phyloP scores from a whole-genome alignment of 2,329 filamentous ascomycete genomes.

The Cytospora paraplurivora region DNA sequence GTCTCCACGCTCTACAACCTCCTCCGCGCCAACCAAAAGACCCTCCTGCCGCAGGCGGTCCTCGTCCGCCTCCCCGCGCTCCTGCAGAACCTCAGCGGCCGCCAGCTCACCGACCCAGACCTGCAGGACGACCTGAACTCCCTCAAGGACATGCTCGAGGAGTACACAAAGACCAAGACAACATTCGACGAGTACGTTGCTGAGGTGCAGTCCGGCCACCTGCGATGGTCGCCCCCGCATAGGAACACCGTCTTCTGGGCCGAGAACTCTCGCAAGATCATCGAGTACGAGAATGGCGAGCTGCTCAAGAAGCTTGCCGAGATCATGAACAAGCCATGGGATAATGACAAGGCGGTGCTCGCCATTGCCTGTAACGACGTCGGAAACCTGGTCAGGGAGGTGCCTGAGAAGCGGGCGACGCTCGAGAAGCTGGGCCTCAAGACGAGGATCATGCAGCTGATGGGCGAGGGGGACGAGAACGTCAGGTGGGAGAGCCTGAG shows the following conservation, averaged over 20 bases:
- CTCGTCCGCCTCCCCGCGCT: conserved; percentile 76
- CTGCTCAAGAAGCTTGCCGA: conserved; percentile 81
- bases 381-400: conserved; percentile 83
- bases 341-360: conserved; percentile 82
- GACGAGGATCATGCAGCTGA: conserved; percentile 86
- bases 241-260: conserved; percentile 86
- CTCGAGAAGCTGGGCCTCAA: conserved; percentile 86
- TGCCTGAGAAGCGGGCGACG: conserved; percentile 77
- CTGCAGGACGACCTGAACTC: conserved; percentile 63
- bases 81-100: conserved; percentile 63
- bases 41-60: conserved; percentile 80
- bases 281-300: conserved; percentile 79
- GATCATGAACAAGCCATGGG: conserved; percentile 74
- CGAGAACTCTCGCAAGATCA: conserved; percentile 84
- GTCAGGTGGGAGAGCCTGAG: conserved; percentile 91
- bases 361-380: conserved; percentile 94
- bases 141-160: conserved; percentile 65
- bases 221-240: conserved; percentile 92
- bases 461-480: conserved; percentile 84
- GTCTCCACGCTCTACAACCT: conserved; percentile 90
- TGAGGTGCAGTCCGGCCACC: conserved; percentile 81
- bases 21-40: conserved; percentile 68
- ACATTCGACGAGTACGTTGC: conserved; percentile 89
- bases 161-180: conserved; percentile 70
- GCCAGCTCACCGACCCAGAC: conserved; percentile 66